phyloP scores from a whole-genome alignment of 805 yeast genomes.

The Ogataea methanolica region DNA sequence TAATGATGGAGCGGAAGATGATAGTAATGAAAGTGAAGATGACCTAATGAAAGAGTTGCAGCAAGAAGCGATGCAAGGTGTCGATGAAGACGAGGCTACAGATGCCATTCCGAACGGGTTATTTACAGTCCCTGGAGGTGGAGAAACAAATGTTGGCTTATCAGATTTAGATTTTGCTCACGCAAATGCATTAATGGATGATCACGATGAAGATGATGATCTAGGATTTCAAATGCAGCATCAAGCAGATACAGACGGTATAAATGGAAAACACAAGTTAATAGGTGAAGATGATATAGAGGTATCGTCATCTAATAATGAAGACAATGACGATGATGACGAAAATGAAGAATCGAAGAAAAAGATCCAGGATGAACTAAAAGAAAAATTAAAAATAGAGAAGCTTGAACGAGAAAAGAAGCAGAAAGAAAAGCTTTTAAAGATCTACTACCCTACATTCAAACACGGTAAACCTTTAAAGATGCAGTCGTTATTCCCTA shows the following conservation, averaged over 20 bases:
- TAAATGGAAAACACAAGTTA: conserved; percentile 1
- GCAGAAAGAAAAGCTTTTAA: conserved; percentile 32
- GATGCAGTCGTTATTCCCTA: conserved; percentile 64
- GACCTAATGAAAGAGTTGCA: conserved; percentile 36
- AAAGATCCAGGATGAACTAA: conserved; percentile 5
- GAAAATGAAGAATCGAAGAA: conserved; percentile 4
- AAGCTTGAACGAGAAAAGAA: conserved; percentile 27
- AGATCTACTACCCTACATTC: conserved; percentile 60
- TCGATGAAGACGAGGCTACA: conserved; percentile 27
- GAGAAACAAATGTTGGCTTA: conserved; percentile 25
- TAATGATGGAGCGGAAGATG: conserved; percentile 31
- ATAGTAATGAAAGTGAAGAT: conserved; percentile 36
- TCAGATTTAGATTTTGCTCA: conserved; percentile 29
- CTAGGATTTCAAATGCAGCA: conserved; percentile 9
- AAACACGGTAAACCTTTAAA: conserved; percentile 49
- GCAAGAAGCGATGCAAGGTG: conserved; percentile 34
- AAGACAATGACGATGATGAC: conserved; percentile 16
- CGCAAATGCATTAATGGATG: conserved; percentile 20
- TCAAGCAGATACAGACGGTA: conserved; percentile 4
- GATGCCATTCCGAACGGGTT: conserved; percentile 26
- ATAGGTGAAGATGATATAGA: conserved; percentile 22
- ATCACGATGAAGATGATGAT: conserved; percentile 13
- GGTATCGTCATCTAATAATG: conserved; percentile 24
- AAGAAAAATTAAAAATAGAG: conserved; percentile 8
- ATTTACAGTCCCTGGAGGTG: conserved; percentile 24